Evolutionary conservation across 225 moss, liverwort and hornwort genomes (phyloP).

Genomic region (Polytrichum formosum): DNA sequence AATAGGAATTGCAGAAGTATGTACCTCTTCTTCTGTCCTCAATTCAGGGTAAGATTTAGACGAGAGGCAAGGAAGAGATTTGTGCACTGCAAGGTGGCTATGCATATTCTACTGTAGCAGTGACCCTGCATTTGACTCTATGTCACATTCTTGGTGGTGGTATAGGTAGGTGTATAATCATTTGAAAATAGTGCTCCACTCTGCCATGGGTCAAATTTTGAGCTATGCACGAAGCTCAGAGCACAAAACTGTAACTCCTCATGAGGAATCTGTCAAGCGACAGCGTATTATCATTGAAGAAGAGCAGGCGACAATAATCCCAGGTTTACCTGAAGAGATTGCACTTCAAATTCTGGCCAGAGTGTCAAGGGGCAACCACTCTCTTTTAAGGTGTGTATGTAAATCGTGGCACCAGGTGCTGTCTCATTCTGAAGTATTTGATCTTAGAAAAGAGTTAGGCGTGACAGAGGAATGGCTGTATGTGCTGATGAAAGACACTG

Average conservation of each 20-base stretch:
- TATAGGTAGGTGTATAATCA: constrained; percentile 3
- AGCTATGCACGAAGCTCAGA: constrained; percentile 69
- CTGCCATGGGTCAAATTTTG: constrained; percentile 68
- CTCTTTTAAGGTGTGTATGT: constrained; percentile 72
- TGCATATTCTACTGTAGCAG: too few relatives aligned
- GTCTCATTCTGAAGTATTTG: constrained; percentile 68
- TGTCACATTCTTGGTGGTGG: constrained; percentile 8
- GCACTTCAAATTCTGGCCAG: constrained; percentile 78
- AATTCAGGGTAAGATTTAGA: too few relatives aligned
- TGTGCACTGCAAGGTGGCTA: too few relatives aligned
- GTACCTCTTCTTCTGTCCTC: too few relatives aligned
- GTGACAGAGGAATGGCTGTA: constrained; percentile 98
- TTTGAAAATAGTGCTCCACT: constrained; percentile 7
- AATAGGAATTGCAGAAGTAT: too few relatives aligned
- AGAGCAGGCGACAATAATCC: constrained; percentile 64
- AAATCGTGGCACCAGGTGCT: constrained; percentile 79
- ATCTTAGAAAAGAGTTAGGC: constrained; percentile 80
- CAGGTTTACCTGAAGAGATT: constrained; percentile 92
- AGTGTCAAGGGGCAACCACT: constrained; percentile 70
- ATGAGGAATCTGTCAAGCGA: constrained; percentile 65
- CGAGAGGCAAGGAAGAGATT: too few relatives aligned
- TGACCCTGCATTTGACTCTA: too few relatives aligned
- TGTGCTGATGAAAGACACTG: constrained; percentile 89
- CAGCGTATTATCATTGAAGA: constrained; percentile 67
- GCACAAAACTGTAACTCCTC: constrained; percentile 29